Evolutionary conservation across 768 basidiomycete genomes (phyloP).

Genomic region (Pluteus cervinus): DNA sequence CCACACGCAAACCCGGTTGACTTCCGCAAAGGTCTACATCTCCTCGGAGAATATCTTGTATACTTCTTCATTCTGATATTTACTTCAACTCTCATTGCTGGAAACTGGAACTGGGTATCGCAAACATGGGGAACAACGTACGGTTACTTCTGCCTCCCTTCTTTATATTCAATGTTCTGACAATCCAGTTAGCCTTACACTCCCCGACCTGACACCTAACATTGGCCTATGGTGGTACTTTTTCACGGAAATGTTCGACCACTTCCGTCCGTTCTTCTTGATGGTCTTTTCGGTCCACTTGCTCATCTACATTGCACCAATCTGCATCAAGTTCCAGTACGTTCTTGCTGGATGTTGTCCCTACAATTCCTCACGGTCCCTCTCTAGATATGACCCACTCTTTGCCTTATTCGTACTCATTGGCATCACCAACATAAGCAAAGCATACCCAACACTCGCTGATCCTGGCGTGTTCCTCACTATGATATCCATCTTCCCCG

Average conservation of each 20-base stretch:
- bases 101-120: slow-evolving; percentile 60
- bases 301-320: slow-evolving; percentile 72
- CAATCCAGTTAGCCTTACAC: slow-evolving; percentile 48
- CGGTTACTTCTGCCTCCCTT: slow-evolving; percentile 14
- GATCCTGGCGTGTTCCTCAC: slow-evolving; percentile 85
- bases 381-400: slow-evolving; percentile 71
- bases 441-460: slow-evolving; percentile 86
- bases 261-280: slow-evolving; percentile 93
- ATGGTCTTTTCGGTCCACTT: slow-evolving; percentile 92
- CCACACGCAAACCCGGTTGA: slow-evolving; percentile 36
- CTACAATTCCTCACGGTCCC: slow-evolving; percentile 1
- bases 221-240: slow-evolving; percentile 99
- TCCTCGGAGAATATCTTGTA: slow-evolving; percentile 42
- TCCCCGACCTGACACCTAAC: slow-evolving; percentile 91
- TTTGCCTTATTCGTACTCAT: slow-evolving; percentile 72
- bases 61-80: slow-evolving; percentile 45
- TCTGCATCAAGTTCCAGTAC: slow-evolving; percentile 86
- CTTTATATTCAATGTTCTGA: neutral
- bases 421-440: slow-evolving; percentile 79
- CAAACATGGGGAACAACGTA: slow-evolving; percentile 88
- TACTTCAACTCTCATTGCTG: slow-evolving; percentile 51
- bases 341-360: slow-evolving; percentile 13
- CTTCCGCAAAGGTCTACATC: slow-evolving; percentile 23
- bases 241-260: slow-evolving; percentile 99
- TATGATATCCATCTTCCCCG: slow-evolving; percentile 78